phyloP scores from a whole-genome alignment of 2,329 filamentous ascomycete genomes.

The Hymenoscyphus fructigenus region DNA sequence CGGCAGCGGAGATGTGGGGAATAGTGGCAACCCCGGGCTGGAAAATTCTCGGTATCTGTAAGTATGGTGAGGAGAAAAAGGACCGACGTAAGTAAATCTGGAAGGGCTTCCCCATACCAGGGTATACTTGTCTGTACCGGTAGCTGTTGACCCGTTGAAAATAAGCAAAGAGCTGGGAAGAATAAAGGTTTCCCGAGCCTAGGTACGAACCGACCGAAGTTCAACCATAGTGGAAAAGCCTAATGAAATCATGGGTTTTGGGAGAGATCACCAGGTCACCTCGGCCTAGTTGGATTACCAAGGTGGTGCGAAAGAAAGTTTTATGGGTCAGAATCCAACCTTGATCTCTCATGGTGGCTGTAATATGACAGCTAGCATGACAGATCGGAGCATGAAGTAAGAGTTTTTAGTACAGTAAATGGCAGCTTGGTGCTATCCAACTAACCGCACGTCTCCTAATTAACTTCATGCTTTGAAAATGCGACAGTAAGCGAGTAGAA shows the following conservation, averaged over 20 bases:
- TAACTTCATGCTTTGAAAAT: neutral
- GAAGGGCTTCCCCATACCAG: neutral
- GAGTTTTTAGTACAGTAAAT: too few species aligned
- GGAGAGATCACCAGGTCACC: neutral
- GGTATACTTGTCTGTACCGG: neutral
- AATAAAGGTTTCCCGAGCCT: neutral
- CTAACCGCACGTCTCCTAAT: neutral
- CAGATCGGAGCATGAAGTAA: too few species aligned
- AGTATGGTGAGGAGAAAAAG: conserved; percentile 1
- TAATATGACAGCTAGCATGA: too few species aligned
- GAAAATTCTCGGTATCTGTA: neutral
- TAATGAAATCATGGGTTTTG: neutral
- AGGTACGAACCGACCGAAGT: neutral
- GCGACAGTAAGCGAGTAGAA: neutral
- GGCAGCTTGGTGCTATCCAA: neutral
- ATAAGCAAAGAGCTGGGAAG: neutral
- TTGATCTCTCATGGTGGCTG: too few species aligned
- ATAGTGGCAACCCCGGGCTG: neutral
- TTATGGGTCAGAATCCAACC: too few species aligned
- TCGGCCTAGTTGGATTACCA: too few species aligned
- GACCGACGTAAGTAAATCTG: neutral
- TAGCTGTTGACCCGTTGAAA: neutral
- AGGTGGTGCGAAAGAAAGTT: too few species aligned
- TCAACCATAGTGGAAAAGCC: neutral
- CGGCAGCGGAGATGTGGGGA: neutral